Percentiles rank a stretch among this genome's conserved stretches.
phyloP scores from a whole-genome alignment of 1,284 basidiomycete genomes.

The Papiliotrema flavescens region DNA sequence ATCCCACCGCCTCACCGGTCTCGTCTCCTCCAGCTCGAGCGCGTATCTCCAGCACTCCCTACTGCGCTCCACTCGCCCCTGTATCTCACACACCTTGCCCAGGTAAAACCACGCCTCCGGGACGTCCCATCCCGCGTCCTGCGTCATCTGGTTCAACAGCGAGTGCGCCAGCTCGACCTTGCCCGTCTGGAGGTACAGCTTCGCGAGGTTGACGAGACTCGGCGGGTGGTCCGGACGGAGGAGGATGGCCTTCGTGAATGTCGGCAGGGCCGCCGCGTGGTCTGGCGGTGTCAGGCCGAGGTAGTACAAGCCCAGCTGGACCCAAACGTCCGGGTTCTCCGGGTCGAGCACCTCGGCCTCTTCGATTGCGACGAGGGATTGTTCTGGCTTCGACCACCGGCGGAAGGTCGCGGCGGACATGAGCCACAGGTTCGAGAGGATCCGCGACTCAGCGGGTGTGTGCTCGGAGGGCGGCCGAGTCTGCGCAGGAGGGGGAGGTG shows the following conservation, averaged over 20 bases:
- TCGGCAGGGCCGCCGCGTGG: conserved; percentile 57
- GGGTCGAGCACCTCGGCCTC: conserved; percentile 91
- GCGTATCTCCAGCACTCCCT: conserved; percentile 72
- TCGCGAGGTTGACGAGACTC: conserved; percentile 70
- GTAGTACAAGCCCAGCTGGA: conserved; percentile 81
- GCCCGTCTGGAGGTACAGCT: conserved; percentile 61
- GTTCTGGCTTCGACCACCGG: conserved; percentile 79
- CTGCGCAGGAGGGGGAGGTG: conserved; percentile 16
- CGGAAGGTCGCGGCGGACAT: conserved; percentile 93
- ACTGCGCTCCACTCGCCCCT: conserved; percentile 65
- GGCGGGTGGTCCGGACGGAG: conserved; percentile 70
- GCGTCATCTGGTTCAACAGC: conserved; percentile 53
- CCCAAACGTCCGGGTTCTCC: conserved; percentile 85
- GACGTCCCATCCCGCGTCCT: conserved; percentile 70
- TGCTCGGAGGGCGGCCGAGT: conserved; percentile 34
- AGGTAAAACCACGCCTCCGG: conserved; percentile 90
- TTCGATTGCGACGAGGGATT: conserved; percentile 84
- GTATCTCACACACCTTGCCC: conserved; percentile 69
- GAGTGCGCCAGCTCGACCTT: conserved; percentile 64
- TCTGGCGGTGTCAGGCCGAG: conserved; percentile 22
- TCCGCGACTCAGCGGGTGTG: conserved; percentile 61
- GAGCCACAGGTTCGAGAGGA: conserved; percentile 86
- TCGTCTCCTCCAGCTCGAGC: conserved; percentile 64
- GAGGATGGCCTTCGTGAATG: conserved; percentile 79
- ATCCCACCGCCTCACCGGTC: conserved; percentile 29